Conservation (phyloP, 768 basidiomycete genomes). For the Suillus lakei region DNA sequence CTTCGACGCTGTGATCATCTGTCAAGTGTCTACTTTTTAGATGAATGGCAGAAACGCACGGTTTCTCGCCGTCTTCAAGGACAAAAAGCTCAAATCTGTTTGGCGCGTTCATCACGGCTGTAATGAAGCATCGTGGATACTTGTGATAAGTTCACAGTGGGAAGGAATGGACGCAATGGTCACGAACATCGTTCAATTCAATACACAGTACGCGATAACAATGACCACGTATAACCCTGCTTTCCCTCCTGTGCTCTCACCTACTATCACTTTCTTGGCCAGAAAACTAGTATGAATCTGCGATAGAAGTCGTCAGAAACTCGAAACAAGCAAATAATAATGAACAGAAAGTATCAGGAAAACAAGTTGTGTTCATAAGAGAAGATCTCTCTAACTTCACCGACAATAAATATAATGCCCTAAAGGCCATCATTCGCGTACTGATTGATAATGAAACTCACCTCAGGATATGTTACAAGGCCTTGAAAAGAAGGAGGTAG, state of each 20-base stretch:
- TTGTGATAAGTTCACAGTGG: conserved; percentile 3
- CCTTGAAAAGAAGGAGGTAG: conserved; percentile 29
- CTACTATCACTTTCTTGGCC: neutral
- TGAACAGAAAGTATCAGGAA: conserved; percentile 42
- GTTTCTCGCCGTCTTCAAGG: conserved; percentile 90
- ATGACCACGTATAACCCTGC: neutral
- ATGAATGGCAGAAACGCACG: conserved; percentile 60
- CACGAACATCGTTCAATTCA: conserved; percentile 10
- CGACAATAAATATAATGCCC: conserved; percentile 79
- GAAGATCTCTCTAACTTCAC: conserved; percentile 43
- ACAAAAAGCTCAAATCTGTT: conserved; percentile 90
- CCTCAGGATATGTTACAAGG: conserved; percentile 17
- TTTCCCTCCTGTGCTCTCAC: neutral
- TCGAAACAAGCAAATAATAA: neutral
- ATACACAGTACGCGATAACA: conserved; percentile 3
- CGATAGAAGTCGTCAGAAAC: conserved; percentile 16
- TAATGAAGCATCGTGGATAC: neutral
- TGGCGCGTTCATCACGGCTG: conserved; percentile 83
- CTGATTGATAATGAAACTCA: conserved; percentile 15
- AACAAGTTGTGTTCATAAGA: conserved; percentile 54
- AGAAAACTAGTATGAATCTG: neutral
- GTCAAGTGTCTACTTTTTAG: conserved; percentile 12
- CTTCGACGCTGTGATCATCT: conserved; percentile 70
- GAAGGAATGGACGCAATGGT: neutral
- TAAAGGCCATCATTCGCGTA: conserved; percentile 51